Percentiles rank a stretch among this genome's conserved stretches.
Conservation (phyloP, 2,329 filamentous ascomycete species). For the Zopfia rhizophila region DNA sequence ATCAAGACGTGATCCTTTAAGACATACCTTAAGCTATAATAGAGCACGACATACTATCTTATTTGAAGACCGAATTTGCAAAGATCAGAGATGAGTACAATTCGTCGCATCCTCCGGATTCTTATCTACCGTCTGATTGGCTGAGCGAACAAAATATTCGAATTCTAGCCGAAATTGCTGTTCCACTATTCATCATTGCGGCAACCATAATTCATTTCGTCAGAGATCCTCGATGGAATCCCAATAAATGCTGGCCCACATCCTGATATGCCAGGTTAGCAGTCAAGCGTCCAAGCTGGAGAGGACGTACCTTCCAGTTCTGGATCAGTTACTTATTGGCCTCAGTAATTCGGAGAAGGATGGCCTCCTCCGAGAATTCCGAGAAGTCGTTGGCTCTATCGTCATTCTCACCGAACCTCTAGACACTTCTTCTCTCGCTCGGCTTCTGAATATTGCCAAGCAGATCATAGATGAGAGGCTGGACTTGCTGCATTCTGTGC, state of each 20-base stretch:
- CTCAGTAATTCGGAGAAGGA: constrained; percentile 8
- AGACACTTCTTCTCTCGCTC: constrained; percentile 18
- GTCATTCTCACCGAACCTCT: constrained; percentile 21
- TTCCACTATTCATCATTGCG: constrained; percentile 44
- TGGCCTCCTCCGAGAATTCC: constrained; percentile 4
- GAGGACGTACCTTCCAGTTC: constrained; percentile 10
- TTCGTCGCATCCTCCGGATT: too few relatives aligned
- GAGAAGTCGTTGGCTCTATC: constrained; percentile 23
- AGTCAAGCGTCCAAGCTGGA: constrained; percentile 6
- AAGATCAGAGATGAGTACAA: constrained; percentile 2
- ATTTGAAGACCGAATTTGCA: constrained; percentile 8
- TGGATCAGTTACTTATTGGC: constrained; percentile 7
- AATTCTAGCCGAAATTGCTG: constrained; percentile 28
- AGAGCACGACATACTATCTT: constrained; percentile 17
- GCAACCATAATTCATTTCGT: constrained; percentile 18
- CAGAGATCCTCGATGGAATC: constrained; percentile 1
- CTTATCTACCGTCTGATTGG: constrained; percentile 21
- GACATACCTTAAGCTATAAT: constrained; percentile 6
- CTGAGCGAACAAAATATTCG: constrained; percentile 25
- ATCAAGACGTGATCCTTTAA: constrained; percentile 10
- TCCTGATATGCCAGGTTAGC: not conserved
- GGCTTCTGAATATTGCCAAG: constrained; percentile 14
- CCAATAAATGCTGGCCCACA: constrained; percentile 7
- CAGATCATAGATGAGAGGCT: constrained; percentile 16
- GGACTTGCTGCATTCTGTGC: constrained; percentile 26